phyloP scores from a whole-genome alignment of 495 filamentous ascomycete species.

The Penicillium macrosclerotiorum region DNA sequence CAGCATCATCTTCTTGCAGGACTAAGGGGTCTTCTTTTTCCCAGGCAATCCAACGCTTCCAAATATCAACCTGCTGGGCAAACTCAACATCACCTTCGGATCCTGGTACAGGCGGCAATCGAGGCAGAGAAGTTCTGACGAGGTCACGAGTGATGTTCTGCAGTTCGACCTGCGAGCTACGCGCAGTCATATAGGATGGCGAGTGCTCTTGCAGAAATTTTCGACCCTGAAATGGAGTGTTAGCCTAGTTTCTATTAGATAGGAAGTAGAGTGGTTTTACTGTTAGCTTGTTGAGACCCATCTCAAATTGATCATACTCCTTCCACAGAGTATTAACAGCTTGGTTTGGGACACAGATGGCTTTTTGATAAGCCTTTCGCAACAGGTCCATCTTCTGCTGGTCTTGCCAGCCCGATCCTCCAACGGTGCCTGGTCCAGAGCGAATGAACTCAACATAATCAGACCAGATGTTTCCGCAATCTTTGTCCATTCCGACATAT shows the following conservation, averaged over 20 bases:
- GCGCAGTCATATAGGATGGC: constrained; percentile 88
- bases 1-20: constrained; percentile 71
- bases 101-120: constrained; percentile 76
- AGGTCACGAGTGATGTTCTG: constrained; percentile 81
- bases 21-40: constrained; percentile 90
- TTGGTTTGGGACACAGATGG: constrained; percentile 77
- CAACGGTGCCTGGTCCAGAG: constrained; percentile 75
- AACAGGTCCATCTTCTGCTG: constrained; percentile 95
- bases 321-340: constrained; percentile 85
- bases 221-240: constrained; percentile 58
- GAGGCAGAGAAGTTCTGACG: constrained; percentile 71
- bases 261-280: constrained; percentile 38
- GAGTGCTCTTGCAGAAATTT: constrained; percentile 92
- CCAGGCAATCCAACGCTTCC: constrained; percentile 92
- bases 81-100: constrained; percentile 88
- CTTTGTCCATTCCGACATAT: constrained; percentile 86
- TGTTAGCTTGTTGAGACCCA: constrained; percentile 83
- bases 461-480: constrained; percentile 85
- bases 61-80: constrained; percentile 79
- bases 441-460: constrained; percentile 92
- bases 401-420: constrained; percentile 89
- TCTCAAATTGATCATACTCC: constrained; percentile 95
- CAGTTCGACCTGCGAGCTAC: constrained; percentile 76
- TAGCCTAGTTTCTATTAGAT: constrained; percentile 19
- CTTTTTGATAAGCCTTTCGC: constrained; percentile 86